These are phyloP conservation scores for Penicillium pulvis DNA, from an alignment of 495 filamentous ascomycete genomes.

Conservation along the genomic window DNA sequence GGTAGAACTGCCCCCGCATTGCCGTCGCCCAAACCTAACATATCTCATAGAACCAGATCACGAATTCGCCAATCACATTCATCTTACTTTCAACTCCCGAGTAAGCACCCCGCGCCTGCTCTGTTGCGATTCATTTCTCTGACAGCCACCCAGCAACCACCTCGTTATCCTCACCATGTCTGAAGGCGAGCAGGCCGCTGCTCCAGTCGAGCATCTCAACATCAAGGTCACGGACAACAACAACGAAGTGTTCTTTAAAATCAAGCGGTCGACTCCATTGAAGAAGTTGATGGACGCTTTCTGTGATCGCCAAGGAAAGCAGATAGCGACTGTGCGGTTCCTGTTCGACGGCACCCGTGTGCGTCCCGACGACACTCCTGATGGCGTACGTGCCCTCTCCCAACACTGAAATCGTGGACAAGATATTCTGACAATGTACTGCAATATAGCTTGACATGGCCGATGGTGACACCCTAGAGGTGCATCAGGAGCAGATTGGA, in stretches of 20 bases:
- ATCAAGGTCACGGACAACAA: constrained; percentile 99
- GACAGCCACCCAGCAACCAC: neutral
- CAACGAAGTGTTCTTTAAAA: constrained; percentile 99
- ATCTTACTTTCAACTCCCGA: neutral
- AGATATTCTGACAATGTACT: neutral
- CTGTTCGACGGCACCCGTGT: constrained; percentile 94
- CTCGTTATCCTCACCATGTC: constrained; percentile 17
- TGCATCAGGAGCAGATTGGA: constrained; percentile 98
- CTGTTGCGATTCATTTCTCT: constrained; percentile 1
- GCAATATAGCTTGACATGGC: constrained; percentile 83
- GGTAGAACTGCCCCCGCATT: neutral
- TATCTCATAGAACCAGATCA: neutral
- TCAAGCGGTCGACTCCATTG: constrained; percentile 93
- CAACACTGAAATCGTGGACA: neutral
- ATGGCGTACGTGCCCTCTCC: constrained; percentile 67
- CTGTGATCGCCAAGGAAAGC: constrained; percentile 94
- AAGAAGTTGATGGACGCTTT: constrained; percentile 99
- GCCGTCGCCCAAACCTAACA: neutral
- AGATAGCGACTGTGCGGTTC: constrained; percentile 81
- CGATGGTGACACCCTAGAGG: constrained; percentile 95
- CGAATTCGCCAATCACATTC: neutral
- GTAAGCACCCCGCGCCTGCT: constrained; percentile 10
- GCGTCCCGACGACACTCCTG: constrained; percentile 83
- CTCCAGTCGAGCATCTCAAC: constrained; percentile 83
- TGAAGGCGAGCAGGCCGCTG: constrained; percentile 51